These are phyloP conservation scores for Cymbidium sinense DNA, from an alignment of 106 monocot species.

Conservation along the genomic window DNA sequence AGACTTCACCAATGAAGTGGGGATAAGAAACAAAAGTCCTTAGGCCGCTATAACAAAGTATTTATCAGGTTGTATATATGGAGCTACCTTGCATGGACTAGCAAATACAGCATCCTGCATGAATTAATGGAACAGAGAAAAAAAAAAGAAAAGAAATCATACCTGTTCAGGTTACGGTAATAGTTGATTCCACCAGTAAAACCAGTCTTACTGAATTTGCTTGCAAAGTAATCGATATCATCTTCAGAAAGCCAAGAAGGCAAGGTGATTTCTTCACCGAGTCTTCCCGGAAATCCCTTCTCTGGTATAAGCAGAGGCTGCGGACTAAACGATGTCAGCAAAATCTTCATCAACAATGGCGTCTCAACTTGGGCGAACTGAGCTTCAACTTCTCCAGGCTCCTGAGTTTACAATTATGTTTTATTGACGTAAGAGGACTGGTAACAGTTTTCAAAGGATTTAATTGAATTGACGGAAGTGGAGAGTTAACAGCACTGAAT, in stretches of 20 bases:
- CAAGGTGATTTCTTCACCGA: conserved; percentile 12
- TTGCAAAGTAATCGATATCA: conserved; percentile 38
- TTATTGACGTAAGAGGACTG: background rate
- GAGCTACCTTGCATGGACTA: background rate
- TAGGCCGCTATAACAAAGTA: too few relatives aligned
- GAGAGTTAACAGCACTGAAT: background rate
- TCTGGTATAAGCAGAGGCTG: conserved; percentile 14
- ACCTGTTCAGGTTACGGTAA: conserved; percentile 49
- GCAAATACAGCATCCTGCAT: background rate
- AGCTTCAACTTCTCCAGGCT: conserved; percentile 15
- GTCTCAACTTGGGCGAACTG: conserved; percentile 16
- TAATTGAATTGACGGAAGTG: background rate
- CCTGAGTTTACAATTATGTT: too few relatives aligned
- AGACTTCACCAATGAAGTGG: too few relatives aligned
- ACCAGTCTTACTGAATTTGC: conserved; percentile 55
- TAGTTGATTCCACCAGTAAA: conserved; percentile 65
- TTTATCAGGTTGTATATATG: too few relatives aligned
- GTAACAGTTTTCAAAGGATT: background rate
- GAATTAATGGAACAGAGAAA: background rate
- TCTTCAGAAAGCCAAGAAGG: conserved; percentile 57
- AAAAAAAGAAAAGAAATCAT: too few relatives aligned
- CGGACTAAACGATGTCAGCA: conserved; percentile 4
- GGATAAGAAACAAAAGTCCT: too few relatives aligned
- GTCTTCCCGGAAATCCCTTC: conserved; percentile 15
- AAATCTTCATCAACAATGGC: background rate